These are phyloP conservation scores for Neurospora pannonica DNA, from an alignment of 495 filamentous ascomycete species.

Conservation along the genomic window DNA sequence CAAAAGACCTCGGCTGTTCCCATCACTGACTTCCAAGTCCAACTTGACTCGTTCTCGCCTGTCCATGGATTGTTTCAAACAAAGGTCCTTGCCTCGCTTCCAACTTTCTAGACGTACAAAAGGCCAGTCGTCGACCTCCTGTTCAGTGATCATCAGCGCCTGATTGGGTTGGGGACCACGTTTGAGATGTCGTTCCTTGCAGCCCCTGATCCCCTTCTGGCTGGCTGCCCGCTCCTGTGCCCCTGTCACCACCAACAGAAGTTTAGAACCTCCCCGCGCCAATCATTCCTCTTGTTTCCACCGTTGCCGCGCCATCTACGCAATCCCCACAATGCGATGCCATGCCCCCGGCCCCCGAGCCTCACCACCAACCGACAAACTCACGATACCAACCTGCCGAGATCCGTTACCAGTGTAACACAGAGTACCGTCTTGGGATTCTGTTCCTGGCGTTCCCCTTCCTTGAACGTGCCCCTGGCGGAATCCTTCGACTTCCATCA, in stretches of 20 bases:
- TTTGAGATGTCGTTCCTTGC: neutral
- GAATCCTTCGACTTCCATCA: neutral
- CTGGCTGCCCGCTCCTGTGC: neutral
- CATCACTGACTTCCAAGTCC: neutral
- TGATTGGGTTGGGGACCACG: neutral
- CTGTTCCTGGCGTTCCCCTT: neutral
- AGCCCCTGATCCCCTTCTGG: neutral
- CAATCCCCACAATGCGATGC: neutral
- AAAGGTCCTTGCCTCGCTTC: neutral
- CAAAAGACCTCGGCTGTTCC: neutral
- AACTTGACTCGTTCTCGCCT: neutral
- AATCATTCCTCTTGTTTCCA: neutral
- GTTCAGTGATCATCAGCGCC: neutral
- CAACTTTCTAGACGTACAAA: neutral
- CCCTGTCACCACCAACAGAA: neutral
- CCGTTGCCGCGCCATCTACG: neutral
- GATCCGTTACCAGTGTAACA: neutral
- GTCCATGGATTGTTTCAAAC: neutral
- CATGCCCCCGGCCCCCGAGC: neutral
- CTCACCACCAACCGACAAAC: neutral
- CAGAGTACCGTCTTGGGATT: neutral
- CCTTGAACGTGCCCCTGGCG: neutral
- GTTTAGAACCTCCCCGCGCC: neutral
- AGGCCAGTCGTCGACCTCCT: neutral
- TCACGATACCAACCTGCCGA: neutral